Evolutionary conservation across 805 yeast species (phyloP).

Genomic region (Lipomyces starkeyi): DNA sequence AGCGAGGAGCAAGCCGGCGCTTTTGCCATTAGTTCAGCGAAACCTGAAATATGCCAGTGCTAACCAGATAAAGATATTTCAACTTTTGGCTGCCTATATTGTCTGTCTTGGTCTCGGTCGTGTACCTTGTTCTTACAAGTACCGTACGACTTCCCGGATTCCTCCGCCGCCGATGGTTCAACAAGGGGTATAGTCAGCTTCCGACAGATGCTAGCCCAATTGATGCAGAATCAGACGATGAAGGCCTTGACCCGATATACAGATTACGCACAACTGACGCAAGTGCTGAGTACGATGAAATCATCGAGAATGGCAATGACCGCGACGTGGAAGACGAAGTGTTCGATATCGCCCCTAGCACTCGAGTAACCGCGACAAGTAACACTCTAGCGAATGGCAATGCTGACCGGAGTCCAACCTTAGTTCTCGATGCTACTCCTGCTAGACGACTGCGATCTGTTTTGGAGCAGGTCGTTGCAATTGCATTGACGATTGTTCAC

Average conservation of each 20-base stretch:
- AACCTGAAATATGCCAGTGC: slow-evolving; percentile 43
- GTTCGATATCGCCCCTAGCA: slow-evolving; percentile 27
- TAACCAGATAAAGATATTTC: slow-evolving; percentile 32
- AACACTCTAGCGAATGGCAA: not conserved
- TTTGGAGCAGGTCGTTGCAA: slow-evolving; percentile 23
- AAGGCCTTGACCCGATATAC: slow-evolving; percentile 26
- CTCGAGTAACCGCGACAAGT: slow-evolving; percentile 9
- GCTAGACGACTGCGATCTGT: slow-evolving; percentile 23
- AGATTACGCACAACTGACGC: slow-evolving; percentile 34
- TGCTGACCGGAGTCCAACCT: slow-evolving; percentile 6
- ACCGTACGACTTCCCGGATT: slow-evolving; percentile 27
- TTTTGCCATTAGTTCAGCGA: slow-evolving; percentile 41
- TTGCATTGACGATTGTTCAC: slow-evolving; percentile 22
- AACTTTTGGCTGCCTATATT: slow-evolving; percentile 43
- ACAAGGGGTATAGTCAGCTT: slow-evolving; percentile 17
- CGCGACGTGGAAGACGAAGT: slow-evolving; percentile 29
- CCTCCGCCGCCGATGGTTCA: slow-evolving; percentile 22
- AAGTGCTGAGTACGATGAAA: slow-evolving; percentile 31
- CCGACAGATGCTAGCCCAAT: slow-evolving; percentile 16
- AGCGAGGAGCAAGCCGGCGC: too few species aligned
- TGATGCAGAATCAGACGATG: slow-evolving; percentile 21
- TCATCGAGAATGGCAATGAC: not conserved
- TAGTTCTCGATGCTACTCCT: slow-evolving; percentile 22
- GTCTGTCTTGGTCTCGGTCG: slow-evolving; percentile 39
- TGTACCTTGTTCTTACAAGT: slow-evolving; percentile 28